A percentile compares a stretch with the other conserved stretches of the same genome.
Conservation (phyloP, 495 filamentous ascomycete genomes). For the Mytilinidion resinicola region DNA sequence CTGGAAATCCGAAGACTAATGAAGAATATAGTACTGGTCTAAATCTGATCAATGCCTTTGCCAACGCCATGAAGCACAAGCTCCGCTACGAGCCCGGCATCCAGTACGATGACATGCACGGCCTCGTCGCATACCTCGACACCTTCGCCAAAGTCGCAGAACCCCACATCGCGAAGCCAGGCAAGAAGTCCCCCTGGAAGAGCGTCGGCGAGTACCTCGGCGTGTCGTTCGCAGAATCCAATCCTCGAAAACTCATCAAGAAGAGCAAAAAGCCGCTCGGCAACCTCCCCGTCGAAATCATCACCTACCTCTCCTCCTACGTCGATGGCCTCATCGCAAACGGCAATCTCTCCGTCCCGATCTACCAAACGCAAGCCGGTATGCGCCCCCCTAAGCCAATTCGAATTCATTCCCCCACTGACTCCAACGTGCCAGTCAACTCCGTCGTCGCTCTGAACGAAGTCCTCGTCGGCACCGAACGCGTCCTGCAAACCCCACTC, state of each 20-base stretch:
- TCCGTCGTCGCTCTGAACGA: conserved; percentile 59
- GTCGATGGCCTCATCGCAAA: conserved; percentile 36
- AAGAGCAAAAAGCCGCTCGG: conserved; percentile 33
- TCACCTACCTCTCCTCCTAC: conserved; percentile 31
- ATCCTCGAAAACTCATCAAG: conserved; percentile 33
- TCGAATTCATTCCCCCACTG: too few species aligned
- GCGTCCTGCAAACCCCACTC: conserved; percentile 78
- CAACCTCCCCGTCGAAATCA: conserved; percentile 33
- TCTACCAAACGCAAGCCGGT: conserved; percentile 31
- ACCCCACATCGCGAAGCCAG: conserved; percentile 40
- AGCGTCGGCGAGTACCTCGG: conserved; percentile 27
- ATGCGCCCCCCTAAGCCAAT: conserved; percentile 3
- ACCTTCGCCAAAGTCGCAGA: conserved; percentile 69
- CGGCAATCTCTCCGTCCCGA: conserved; percentile 47
- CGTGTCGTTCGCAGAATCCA: conserved; percentile 31
- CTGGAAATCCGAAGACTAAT: not conserved
- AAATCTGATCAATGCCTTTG: conserved; percentile 75
- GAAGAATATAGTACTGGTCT: conserved; percentile 55
- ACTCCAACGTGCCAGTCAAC: conserved; percentile 11
- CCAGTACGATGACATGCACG: conserved; percentile 59
- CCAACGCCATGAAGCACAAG: conserved; percentile 74
- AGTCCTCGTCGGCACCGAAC: conserved; percentile 65
- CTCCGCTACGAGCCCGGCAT: conserved; percentile 83
- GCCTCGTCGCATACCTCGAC: conserved; percentile 54
- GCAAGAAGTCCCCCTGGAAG: conserved; percentile 30